These are phyloP conservation scores for Didymella sp. DNA, from an alignment of 2,329 filamentous ascomycete species.

Conservation along the genomic window DNA sequence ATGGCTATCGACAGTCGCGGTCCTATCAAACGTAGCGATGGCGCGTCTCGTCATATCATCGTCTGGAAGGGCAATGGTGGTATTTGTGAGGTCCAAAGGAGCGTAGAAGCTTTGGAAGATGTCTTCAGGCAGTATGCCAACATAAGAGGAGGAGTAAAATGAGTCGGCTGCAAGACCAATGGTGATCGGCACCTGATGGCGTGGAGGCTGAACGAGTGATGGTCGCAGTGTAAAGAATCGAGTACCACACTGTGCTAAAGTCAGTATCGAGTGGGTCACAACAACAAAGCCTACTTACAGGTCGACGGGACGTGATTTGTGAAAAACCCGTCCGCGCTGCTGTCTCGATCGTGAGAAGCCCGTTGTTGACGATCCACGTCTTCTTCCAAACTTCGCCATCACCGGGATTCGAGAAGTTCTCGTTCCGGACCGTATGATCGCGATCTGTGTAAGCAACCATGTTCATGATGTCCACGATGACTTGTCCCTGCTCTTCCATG, in stretches of 20 bases:
- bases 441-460: constrained; percentile 84
- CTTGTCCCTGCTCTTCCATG: constrained; percentile 90
- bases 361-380: constrained; percentile 76
- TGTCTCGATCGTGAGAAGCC: constrained; percentile 76
- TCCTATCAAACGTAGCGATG: constrained; percentile 82
- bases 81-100: constrained; percentile 55
- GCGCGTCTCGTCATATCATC: constrained; percentile 75
- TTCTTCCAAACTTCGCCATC: constrained; percentile 72
- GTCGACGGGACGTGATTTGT: constrained; percentile 73
- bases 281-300: constrained; percentile 65
- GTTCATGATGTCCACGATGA: constrained; percentile 95
- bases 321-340: constrained; percentile 71
- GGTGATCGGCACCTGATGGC: constrained; percentile 52
- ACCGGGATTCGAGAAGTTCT: constrained; percentile 67
- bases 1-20: constrained; percentile 89
- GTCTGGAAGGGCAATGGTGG: constrained; percentile 77
- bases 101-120: constrained; percentile 73
- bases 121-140: constrained; percentile 74
- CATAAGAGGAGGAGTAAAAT: constrained; percentile 59
- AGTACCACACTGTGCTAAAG: constrained; percentile 47
- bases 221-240: constrained; percentile 51
- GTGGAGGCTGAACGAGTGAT: constrained; percentile 47
- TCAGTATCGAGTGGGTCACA: constrained; percentile 19
- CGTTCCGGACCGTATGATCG: constrained; percentile 74
- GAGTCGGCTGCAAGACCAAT: constrained; percentile 49